A percentile compares a stretch with the other conserved stretches of the same genome.
These are phyloP conservation scores for Penicillium desertorum DNA, from an alignment of 495 filamentous ascomycete species.

Conservation along the genomic window DNA sequence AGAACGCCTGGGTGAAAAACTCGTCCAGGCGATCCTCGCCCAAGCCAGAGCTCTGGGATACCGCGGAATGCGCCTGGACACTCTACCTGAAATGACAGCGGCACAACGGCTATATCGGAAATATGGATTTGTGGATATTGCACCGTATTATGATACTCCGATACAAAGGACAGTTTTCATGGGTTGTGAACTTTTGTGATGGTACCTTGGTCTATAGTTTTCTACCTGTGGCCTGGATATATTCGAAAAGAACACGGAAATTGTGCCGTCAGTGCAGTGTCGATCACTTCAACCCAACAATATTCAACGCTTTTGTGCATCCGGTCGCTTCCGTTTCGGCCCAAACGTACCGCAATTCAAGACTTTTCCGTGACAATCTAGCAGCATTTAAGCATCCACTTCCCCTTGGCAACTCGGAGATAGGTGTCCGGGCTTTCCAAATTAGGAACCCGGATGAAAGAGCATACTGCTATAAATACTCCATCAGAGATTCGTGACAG, in stretches of 20 bases:
- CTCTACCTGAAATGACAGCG: slow-evolving; percentile 53
- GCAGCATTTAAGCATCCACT: neutral
- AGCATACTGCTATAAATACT: neutral
- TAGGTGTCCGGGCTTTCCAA: slow-evolving; percentile 1
- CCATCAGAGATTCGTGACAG: neutral
- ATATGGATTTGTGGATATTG: slow-evolving; percentile 54
- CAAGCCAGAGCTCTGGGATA: slow-evolving; percentile 51
- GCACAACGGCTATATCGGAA: slow-evolving; percentile 51
- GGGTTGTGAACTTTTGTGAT: slow-evolving; percentile 26
- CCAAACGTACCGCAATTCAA: neutral
- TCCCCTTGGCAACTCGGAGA: neutral
- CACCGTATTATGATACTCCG: slow-evolving; percentile 58
- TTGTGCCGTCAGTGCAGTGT: neutral
- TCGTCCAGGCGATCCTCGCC: slow-evolving; percentile 45
- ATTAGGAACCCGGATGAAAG: neutral
- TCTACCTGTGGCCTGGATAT: neutral
- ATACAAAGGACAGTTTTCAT: slow-evolving; percentile 47
- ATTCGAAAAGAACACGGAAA: neutral
- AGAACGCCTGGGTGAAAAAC: slow-evolving; percentile 45
- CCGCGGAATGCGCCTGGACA: slow-evolving; percentile 57
- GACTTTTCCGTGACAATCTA: neutral
- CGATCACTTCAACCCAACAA: slow-evolving; percentile 1
- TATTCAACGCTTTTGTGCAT: neutral
- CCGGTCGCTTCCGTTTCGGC: neutral
- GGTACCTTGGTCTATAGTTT: neutral